Evolutionary conservation across 129 eudicot genomes (phyloP).

Genomic region (Saussurea involucrata): DNA sequence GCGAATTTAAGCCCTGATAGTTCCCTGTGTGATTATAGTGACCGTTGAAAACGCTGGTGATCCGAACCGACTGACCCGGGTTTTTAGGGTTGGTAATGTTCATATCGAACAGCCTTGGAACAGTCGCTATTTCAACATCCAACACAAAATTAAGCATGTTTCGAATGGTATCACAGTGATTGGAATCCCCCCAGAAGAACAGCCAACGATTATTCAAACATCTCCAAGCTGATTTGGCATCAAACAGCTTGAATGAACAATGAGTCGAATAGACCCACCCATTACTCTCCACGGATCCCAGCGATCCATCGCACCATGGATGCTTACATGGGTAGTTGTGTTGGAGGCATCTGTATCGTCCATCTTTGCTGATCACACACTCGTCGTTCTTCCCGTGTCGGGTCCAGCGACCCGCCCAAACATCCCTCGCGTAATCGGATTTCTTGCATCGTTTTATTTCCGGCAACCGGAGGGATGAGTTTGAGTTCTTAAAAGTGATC

Average conservation of each 20-base stretch:
- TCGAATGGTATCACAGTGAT: conserved; percentile 84
- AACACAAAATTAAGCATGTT: conserved; percentile 72
- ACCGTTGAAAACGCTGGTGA: conserved; percentile 91
- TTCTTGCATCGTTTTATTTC: conserved; percentile 58
- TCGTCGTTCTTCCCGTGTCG: conserved; percentile 68
- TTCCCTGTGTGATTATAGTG: conserved; percentile 57
- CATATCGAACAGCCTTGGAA: conserved; percentile 67
- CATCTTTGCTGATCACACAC: conserved; percentile 66
- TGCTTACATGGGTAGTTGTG: conserved; percentile 53
- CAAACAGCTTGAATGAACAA: conserved; percentile 71
- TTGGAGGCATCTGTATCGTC: conserved; percentile 69
- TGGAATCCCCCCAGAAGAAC: conserved; percentile 99
- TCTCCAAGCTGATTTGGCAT: conserved; percentile 67
- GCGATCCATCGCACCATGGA: conserved; percentile 84
- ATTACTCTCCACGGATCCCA: conserved; percentile 79
- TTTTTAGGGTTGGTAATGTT: conserved; percentile 78
- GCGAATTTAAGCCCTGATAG: conserved; percentile 78
- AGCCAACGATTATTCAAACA: conserved; percentile 78
- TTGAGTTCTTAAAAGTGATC: conserved; percentile 35
- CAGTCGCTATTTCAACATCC: conserved; percentile 32
- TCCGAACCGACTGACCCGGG: conserved; percentile 47
- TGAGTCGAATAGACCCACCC: conserved; percentile 98
- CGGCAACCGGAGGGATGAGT: conserved; percentile 32
- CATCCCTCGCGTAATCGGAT: conserved; percentile 47
- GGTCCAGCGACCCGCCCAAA: conserved; percentile 97